Percentiles rank a stretch among this genome's conserved stretches.
Evolutionary conservation across 2,329 filamentous ascomycete species (phyloP).

Genomic region (Cladosporium oxysporum): DNA sequence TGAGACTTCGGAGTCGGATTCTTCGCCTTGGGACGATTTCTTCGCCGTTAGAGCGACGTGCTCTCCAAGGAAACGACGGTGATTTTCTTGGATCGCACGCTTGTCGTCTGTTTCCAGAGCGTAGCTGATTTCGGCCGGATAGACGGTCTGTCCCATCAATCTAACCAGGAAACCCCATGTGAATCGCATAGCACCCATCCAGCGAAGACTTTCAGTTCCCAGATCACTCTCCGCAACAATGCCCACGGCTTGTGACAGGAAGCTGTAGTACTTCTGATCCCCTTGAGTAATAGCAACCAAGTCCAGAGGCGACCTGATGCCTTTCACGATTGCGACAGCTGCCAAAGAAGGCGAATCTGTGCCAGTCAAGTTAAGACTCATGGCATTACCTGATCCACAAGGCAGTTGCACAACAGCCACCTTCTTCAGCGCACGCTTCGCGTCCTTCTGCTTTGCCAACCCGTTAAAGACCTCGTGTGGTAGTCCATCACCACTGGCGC

Average conservation of each 20-base stretch:
- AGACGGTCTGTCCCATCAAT: conserved; percentile 72
- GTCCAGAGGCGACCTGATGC: conserved; percentile 79
- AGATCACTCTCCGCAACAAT: conserved; percentile 89
- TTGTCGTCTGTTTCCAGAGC: conserved; percentile 82
- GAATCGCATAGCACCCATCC: conserved; percentile 88
- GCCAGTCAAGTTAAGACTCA: conserved; percentile 87
- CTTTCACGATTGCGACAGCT: conserved; percentile 84
- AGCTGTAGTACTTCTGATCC: conserved; percentile 72
- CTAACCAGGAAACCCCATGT: conserved; percentile 80
- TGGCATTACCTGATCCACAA: conserved; percentile 90
- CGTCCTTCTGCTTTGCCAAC: conserved; percentile 73
- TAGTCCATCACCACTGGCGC: conserved; percentile 89
- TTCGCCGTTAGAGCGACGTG: conserved; percentile 32
- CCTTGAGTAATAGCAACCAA: conserved; percentile 86
- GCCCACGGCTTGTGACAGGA: conserved; percentile 86
- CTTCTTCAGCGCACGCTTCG: conserved; percentile 69
- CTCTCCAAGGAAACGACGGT: conserved; percentile 26
- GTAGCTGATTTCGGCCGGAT: conserved; percentile 85
- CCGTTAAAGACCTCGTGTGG: conserved; percentile 96
- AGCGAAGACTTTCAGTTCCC: conserved; percentile 84
- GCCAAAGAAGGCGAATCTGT: conserved; percentile 74
- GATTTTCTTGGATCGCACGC: conserved; percentile 66
- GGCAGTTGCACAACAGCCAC: conserved; percentile 85
- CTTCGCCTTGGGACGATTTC: conserved; percentile 22
- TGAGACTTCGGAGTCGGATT: conserved; percentile 8